Percentiles rank a stretch among this genome's conserved stretches.
These are phyloP conservation scores for Cryomyces minteri DNA, from an alignment of 495 filamentous ascomycete species.

Conservation along the genomic window DNA sequence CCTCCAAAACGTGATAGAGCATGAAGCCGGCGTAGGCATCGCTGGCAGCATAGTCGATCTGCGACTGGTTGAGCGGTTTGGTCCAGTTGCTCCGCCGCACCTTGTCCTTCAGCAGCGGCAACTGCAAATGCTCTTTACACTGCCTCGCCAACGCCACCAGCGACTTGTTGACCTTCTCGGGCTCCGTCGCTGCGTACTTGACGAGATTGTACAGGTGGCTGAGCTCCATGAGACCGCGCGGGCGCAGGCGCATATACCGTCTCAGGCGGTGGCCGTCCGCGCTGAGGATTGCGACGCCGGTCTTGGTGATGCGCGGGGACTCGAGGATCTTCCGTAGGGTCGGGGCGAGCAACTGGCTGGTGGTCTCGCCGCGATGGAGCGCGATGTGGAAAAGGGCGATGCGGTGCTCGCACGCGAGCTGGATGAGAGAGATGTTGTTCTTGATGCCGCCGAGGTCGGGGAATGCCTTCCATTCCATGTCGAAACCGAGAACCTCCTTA, in stretches of 20 bases:
- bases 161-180: constrained; percentile 8
- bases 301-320: constrained; percentile 65
- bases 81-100: constrained; percentile 20
- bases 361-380: constrained; percentile 9
- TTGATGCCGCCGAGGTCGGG: constrained; percentile 10
- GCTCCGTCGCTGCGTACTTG: constrained; percentile 6
- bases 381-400: constrained; percentile 21
- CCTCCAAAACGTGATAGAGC: constrained; percentile 18
- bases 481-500: constrained; percentile 20
- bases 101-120: constrained; percentile 18
- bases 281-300: constrained; percentile 67
- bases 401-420: constrained; percentile 19
- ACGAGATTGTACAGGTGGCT: constrained; percentile 21
- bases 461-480: constrained; percentile 20
- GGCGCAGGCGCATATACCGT: constrained; percentile 14
- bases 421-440: constrained; percentile 19
- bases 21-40: constrained; percentile 21
- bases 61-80: constrained; percentile 8
- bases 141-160: constrained; percentile 14
- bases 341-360: constrained; percentile 14
- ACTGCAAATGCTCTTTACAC: constrained; percentile 13
- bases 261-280: constrained; percentile 33
- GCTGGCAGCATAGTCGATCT: constrained; percentile 17
- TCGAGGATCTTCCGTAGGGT: constrained; percentile 37
- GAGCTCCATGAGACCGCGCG: constrained; percentile 17